These are phyloP conservation scores for Dianthus caryophyllus DNA, from an alignment of 148 eudicot species.

Conservation along the genomic window DNA sequence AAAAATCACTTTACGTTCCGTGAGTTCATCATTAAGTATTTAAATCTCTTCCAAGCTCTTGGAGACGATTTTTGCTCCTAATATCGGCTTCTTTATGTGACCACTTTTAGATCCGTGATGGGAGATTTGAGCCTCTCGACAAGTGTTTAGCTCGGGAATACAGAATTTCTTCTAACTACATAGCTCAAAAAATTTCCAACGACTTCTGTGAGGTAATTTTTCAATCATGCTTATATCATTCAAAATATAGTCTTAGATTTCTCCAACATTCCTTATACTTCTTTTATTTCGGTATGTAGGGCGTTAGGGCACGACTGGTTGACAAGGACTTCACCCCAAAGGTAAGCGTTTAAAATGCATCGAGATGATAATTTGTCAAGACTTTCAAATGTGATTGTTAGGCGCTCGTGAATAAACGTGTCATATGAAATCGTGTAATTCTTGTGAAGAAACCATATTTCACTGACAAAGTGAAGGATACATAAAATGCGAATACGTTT, in stretches of 20 bases:
- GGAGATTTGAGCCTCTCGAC: constrained; percentile 86
- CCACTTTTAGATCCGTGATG: constrained; percentile 69
- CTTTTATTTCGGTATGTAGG: constrained; percentile 35
- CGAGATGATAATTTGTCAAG: too few relatives aligned
- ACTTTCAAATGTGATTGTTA: too few relatives aligned
- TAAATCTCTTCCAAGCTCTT: too few relatives aligned
- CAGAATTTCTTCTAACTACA: constrained; percentile 57
- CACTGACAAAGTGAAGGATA: too few relatives aligned
- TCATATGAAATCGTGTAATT: too few relatives aligned
- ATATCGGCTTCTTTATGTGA: constrained; percentile 8
- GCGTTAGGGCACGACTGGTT: constrained; percentile 77
- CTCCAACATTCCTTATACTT: neutral
- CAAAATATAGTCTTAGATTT: too few relatives aligned
- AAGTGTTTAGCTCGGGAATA: constrained; percentile 80
- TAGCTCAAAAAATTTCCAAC: constrained; percentile 60
- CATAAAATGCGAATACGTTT: too few relatives aligned
- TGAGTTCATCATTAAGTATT: constrained; percentile 35
- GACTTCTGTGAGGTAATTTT: constrained; percentile 81
- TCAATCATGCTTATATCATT: neutral
- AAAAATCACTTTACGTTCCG: constrained; percentile 85
- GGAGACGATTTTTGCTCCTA: constrained; percentile 7
- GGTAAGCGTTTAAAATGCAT: constrained; percentile 30
- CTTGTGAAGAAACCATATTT: too few relatives aligned
- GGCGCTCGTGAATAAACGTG: too few relatives aligned
- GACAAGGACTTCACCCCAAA: constrained; percentile 96